Conservation (phyloP, 2,329 filamentous ascomycete species). For the Colletotrichum siamense region DNA sequence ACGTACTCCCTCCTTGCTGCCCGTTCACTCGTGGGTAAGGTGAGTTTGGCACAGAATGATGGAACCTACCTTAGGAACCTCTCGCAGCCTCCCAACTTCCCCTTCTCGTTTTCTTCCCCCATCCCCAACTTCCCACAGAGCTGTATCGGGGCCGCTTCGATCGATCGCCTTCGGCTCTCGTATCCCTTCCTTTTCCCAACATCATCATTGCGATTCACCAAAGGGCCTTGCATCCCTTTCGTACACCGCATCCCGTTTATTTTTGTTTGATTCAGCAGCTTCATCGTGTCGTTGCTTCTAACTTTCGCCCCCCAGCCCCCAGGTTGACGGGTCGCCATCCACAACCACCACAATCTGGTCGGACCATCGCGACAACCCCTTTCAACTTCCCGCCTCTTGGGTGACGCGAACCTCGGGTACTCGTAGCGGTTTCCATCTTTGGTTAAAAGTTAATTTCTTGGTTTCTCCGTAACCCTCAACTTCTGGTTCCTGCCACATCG, state of each 20-base stretch:
- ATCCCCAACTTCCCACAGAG: conserved; percentile 31
- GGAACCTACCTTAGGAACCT: conserved; percentile 19
- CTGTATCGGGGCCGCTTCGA: conserved; percentile 19
- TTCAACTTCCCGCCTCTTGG: not conserved
- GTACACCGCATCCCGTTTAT: not conserved
- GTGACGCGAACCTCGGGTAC: not conserved
- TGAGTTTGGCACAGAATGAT: conserved; percentile 44
- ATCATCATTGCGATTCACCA: conserved; percentile 11
- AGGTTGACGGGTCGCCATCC: conserved; percentile 17
- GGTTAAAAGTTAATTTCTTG: not conserved
- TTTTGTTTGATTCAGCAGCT: not conserved
- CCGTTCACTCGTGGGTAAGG: conserved; percentile 49
- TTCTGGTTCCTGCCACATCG: not conserved
- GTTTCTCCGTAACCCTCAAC: not conserved
- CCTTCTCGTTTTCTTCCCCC: conserved; percentile 37
- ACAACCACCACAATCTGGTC: conserved; percentile 22
- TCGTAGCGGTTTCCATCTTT: not conserved
- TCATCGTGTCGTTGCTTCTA: not conserved
- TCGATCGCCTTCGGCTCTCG: conserved; percentile 20
- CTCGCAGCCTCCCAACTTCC: conserved; percentile 43
- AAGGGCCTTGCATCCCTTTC: not conserved
- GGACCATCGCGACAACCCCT: conserved; percentile 4
- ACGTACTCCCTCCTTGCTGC: conserved; percentile 22
- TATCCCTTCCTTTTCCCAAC: conserved; percentile 24
- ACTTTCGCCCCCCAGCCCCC: conserved; percentile 9